A percentile compares a stretch with the other conserved stretches of the same genome.
phyloP scores from a whole-genome alignment of 2,329 filamentous ascomycete genomes.

The Aspergillus neoniger region DNA sequence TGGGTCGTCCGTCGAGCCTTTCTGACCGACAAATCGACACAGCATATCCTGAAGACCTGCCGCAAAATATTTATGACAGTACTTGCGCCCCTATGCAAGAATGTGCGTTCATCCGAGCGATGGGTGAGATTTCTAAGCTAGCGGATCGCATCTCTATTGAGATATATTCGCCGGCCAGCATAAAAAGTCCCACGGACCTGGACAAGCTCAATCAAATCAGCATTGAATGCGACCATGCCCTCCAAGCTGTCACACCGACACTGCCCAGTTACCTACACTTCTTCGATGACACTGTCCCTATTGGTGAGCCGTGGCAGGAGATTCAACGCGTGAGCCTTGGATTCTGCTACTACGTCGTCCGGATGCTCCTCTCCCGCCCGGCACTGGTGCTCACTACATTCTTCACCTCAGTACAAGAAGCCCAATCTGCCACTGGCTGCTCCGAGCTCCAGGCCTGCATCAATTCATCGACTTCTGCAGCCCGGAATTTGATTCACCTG shows the following conservation, averaged over 20 bases:
- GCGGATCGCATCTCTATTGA: constrained; percentile 15
- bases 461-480: constrained; percentile 10
- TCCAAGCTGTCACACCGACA: constrained; percentile 9
- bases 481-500: constrained; percentile 13
- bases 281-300: constrained; percentile 13
- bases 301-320: constrained; percentile 18
- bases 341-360: constrained; percentile 10
- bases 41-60: constrained; percentile 16
- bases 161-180: constrained; percentile 17
- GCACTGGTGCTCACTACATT: constrained; percentile 16
- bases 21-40: constrained; percentile 18
- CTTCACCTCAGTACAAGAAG: constrained; percentile 10
- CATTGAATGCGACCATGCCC: constrained; percentile 13
- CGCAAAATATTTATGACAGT: not conserved
- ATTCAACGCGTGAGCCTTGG: constrained; percentile 17
- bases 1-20: constrained; percentile 17
- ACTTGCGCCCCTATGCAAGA: constrained; percentile 2
- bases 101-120: constrained; percentile 14
- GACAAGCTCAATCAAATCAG: constrained; percentile 8
- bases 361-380: constrained; percentile 17
- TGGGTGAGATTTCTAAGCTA: constrained; percentile 16
- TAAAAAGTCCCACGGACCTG: constrained; percentile 6
- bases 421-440: constrained; percentile 5
- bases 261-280: constrained; percentile 17
- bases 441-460: constrained; percentile 11